Base-by-base conservation (phyloP, 2,329 filamentous ascomycete genomes). In the Pseudogymnoascus sp. region DNA sequence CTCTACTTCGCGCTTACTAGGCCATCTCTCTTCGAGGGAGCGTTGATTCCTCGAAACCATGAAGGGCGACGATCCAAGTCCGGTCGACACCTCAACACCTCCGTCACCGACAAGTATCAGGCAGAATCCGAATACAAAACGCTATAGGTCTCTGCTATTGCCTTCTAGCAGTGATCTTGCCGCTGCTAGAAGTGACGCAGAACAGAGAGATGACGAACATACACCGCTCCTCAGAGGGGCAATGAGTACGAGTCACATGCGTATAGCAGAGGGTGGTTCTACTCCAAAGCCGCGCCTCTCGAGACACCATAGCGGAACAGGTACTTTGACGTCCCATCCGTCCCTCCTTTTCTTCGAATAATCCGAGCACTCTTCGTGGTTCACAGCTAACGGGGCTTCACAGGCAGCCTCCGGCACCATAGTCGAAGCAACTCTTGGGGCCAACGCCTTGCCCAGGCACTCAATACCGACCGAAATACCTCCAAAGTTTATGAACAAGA, bases 361-460 rank as follows among this genome's bases (percentile, higher is more conserved):
- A 14, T 42, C 5, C 5, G n/a, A 41, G 22, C 9, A 33, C 28
- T 41, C 8, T 22, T 61, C 22, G 19, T 49, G 49, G 28, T 55
- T 33, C 25, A 19, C 28, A 55, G 39, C 35, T 61, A 61, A 61
- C 60, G 9, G 16, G 4, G 8, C n/a, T 33, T 61, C 22, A 12
- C 52, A 73, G 71, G 70, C 55, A 73, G 71, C 64, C 64, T 72
- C 33, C 66, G 70, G 62, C 64, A 73, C 49, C 70, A 87, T 72
- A 82, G 77, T 68, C 81, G 85, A 49, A 79, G 80, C 45, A 79
- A 79, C 22, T 88, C 85, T 14, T 85, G 80, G 79, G 78, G 83
- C 16, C 78, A 81, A 41, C 83, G 88, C 16, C 78, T 90, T 23
- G 82, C 83, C 64, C 82, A 82, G 64, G 87, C 84, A 61, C 78